Evolutionary conservation across 768 basidiomycete genomes (phyloP).

Genomic region (Trametes cingulata): DNA sequence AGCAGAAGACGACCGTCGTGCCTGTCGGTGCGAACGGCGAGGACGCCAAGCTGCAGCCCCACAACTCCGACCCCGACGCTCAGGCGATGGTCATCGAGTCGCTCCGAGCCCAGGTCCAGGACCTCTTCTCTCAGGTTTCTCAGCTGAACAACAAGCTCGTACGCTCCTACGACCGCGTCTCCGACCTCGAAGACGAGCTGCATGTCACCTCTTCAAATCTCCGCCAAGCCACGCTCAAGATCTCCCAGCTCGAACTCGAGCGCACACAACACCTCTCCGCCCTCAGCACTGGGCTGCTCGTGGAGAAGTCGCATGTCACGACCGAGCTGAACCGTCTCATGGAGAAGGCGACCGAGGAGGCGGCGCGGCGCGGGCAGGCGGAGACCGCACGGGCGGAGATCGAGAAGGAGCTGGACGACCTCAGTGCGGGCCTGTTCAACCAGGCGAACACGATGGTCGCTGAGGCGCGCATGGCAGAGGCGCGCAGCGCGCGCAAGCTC

Average conservation of each 20-base stretch:
- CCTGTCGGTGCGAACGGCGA: constrained; percentile 20
- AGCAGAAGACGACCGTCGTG: constrained; percentile 23
- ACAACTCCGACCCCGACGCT: constrained; percentile 51
- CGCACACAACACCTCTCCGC: constrained; percentile 86
- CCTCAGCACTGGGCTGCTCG: constrained; percentile 86
- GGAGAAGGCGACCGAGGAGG: constrained; percentile 94
- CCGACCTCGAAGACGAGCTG: constrained; percentile 88
- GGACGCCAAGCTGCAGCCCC: constrained; percentile 21
- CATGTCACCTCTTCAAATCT: constrained; percentile 64
- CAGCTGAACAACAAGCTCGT: constrained; percentile 94
- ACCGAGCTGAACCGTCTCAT: constrained; percentile 90
- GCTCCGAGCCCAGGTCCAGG: constrained; percentile 77
- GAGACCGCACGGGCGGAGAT: constrained; percentile 81
- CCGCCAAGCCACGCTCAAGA: constrained; percentile 60
- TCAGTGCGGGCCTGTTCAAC: constrained; percentile 85
- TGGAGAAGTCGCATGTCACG: constrained; percentile 90
- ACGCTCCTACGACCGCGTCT: constrained; percentile 86
- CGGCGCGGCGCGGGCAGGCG: constrained; percentile 86
- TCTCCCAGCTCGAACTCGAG: constrained; percentile 82
- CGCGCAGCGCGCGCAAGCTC: constrained; percentile 72
- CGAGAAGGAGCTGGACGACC: constrained; percentile 92
- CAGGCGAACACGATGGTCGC: constrained; percentile 99
- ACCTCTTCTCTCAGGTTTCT: constrained; percentile 87
- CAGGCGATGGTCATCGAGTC: constrained; percentile 83
- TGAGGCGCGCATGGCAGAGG: constrained; percentile 71